Evolutionary conservation across 768 basidiomycete genomes (phyloP), one percentile per base, ranked within the genome.

Genomic region (Boletus speciosus): DNA sequence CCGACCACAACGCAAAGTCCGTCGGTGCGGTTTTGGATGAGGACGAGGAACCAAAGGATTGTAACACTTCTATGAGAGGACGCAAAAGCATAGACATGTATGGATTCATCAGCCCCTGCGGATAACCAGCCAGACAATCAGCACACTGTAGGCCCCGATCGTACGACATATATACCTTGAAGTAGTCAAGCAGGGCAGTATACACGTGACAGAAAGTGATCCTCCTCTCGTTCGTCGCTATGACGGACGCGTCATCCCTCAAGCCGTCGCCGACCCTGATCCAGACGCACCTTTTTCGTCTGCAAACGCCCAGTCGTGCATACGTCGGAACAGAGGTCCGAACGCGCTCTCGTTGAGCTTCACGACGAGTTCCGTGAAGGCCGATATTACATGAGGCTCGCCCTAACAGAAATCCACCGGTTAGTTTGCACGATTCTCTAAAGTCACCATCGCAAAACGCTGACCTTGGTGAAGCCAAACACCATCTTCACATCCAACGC

Each of bases 271-370:
- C n/a, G 41, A 25, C 9, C 14, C 27, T 25, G 1, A 37, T 25
- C 16, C 8, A 14, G 4, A 69, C 76, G 32, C 62, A 85, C 84
- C 71, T 25, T 65, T 63, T 29, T 78, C 79, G 53, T 76, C 74
- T 1, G 78, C 80, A 62, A 94, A 94, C 0, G 93, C 93, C 97
- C 97, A 99, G 66, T 99, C 97, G 63, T 91, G 93, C 53, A 95
- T 70, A 50, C 86, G 85, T 51, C 93, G 84, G 81, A 98, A 96
- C 15, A 98, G 74, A 1, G 96, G 94, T 57, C 84, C 81, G 83
- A 99, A 98, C 0, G 87, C 80, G 0, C 83, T 82, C 61, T 98
- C 97, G 64, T 95, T 97, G 49, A 99, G 76, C 71, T 98, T 98
- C 50, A 92, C 83, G 11, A 94, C 90, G 9, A 98, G 75, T 68